Base-by-base conservation (phyloP, 805 yeast genomes). In the Ogataea paraovalis region DNA sequence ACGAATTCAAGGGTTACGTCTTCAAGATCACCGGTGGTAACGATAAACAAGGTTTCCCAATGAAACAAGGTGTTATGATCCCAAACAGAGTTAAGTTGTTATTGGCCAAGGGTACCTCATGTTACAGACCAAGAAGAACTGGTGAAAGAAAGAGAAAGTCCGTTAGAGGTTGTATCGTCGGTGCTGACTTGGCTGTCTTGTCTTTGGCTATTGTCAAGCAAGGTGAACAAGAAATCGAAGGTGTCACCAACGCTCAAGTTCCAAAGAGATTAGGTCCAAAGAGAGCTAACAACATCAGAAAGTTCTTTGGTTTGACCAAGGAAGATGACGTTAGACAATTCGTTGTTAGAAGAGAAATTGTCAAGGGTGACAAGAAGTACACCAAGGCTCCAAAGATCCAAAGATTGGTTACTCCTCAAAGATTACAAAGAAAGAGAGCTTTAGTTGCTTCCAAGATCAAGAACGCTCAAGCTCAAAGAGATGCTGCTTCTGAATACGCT, bases 81-180 rank as follows among this genome's bases (percentile, higher is more conserved):
- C 98, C 99, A 79, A 90, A 95, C 85, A 95, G 99, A 85, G 98
- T 94, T 68, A 90, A 87, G 75, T 84, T 94, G 69, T 83, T 94
- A 73, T 82, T 94, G 72, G 75, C 96, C 65, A 84, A 89, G 79
- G 96, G 92, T 70, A 85, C 80, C 81, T 88, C 97, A 67, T 92
- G 98, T 83, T 94, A 94, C 96, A 92, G 99, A 84, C 95, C 96
- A 76, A 94, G 99, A 84, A 89, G 98, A 81, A 71, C 76, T 62
- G 99, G 99, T 85, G 99, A 94, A 85, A 88, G 99, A 82, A 94
- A 94, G 96, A 91, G 99, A 84, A 94, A 94, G 87, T 88, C 97
- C 60, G 97, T 94, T 69, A 91, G 98, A 83, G 99, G 99, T 75
- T 92, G 97, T 80, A 94, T 94, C 70, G 97, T 94, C 68, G 96